A percentile compares a stretch with the other conserved stretches of the same genome.
Evolutionary conservation across 2,329 filamentous ascomycete species (phyloP).

Genomic region (Colletotrichum sp.): DNA sequence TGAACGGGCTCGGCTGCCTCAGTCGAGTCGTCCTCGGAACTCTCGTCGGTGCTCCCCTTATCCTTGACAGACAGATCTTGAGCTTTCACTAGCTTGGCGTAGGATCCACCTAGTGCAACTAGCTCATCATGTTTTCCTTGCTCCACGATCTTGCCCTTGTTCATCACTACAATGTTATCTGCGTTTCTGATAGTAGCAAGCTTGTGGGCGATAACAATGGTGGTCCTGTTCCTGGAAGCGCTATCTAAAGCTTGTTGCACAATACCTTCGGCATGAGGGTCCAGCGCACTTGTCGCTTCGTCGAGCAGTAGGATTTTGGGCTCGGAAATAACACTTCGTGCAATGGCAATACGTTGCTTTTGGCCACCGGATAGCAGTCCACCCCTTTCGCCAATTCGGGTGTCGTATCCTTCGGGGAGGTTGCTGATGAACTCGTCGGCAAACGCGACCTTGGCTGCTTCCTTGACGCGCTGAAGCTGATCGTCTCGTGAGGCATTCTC

Average conservation of each 20-base stretch:
- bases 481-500: constrained; percentile 7
- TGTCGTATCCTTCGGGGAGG: constrained; percentile 27
- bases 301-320: constrained; percentile 68
- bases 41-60: neutral
- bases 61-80: constrained; percentile 22
- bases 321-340: constrained; percentile 64
- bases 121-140: constrained; percentile 30
- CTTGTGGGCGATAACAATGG: constrained; percentile 66
- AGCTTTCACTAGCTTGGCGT: constrained; percentile 26
- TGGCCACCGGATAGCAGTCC: constrained; percentile 55
- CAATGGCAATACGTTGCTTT: constrained; percentile 69
- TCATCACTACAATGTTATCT: constrained; percentile 36
- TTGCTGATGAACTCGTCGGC: constrained; percentile 27
- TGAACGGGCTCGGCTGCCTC: neutral
- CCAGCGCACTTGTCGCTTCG: constrained; percentile 65
- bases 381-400: constrained; percentile 26
- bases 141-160: constrained; percentile 31
- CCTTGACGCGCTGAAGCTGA: constrained; percentile 40
- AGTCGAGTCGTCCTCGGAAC: neutral
- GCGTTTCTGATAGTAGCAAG: constrained; percentile 42
- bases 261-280: constrained; percentile 45
- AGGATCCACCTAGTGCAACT: constrained; percentile 14
- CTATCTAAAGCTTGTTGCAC: constrained; percentile 59
- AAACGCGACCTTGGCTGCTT: constrained; percentile 27
- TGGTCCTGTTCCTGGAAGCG: constrained; percentile 61